Base-by-base conservation (phyloP, 2,329 filamentous ascomycete genomes). In the Monosporascus cannonballus region DNA sequence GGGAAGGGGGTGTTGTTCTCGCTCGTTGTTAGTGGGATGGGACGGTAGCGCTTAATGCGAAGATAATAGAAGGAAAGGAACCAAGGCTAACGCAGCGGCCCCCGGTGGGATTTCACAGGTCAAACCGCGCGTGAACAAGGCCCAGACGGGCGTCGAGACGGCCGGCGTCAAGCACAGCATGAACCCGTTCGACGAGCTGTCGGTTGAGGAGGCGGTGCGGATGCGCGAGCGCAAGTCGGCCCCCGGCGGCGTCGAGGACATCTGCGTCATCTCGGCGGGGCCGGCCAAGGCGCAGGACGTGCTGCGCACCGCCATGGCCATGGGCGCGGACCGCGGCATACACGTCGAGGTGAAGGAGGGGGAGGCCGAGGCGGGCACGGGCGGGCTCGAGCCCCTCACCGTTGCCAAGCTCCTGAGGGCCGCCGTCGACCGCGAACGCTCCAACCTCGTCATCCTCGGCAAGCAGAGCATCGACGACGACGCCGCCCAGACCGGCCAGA, bases 381-480 rank as follows among this genome's bases (percentile, higher is more conserved):
- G 22, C 9, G 42, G 89, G 47, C 78, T 96, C 46, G 94, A 97
- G 76, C 94, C 94, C 22, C 77, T 99, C 52, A 81, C 82, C n/a
- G 89, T 99, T 15, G 94, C 94, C 45, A 99, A 99, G 78, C 73
- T 97, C 67, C 80, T 99, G 55, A 78, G 83, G 65, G 83, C 85
- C 63, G 85, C 92, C 1, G 93, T 90, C 17, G 83, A 90, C 69
- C 80, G 86, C 69, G 88, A 99, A 74, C 86, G 89, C 68, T 86
- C 87, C 71, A 96, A 99, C 75, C 74, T 99, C 53, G 90, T 99
- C 22, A 85, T 99, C 59, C 76, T 97, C 59, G 94, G 94, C 63
- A 99, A 99, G 79, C 94, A 99, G 82, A 92, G 89, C 68, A 99
- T 99, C 71, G 94, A 99, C 72, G 93, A 96, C 67, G 94, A 99